Evolutionary conservation across 2,329 filamentous ascomycete genomes (phyloP).

Genomic region (Cercospora brassicicola): DNA sequence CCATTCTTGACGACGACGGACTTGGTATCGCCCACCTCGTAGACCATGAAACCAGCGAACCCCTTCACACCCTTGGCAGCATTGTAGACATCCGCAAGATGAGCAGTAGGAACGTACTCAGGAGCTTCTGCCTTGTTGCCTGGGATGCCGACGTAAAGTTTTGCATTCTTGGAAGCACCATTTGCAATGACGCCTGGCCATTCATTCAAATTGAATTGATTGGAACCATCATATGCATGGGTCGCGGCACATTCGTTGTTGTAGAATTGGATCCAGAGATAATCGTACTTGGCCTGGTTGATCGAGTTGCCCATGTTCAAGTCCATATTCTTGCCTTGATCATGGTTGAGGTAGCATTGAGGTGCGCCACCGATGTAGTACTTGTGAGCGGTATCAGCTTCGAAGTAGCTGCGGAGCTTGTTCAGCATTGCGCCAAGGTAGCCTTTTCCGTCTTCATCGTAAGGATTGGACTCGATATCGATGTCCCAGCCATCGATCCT

Average conservation of each 20-base stretch:
- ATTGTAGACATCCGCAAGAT: constrained; percentile 47
- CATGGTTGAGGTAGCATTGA: constrained; percentile 43
- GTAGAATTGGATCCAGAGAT: constrained; percentile 46
- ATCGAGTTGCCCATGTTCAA: constrained; percentile 42
- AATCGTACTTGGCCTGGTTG: constrained; percentile 41
- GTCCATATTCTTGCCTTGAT: constrained; percentile 28
- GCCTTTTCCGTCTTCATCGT: constrained; percentile 33
- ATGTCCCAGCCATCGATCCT: constrained; percentile 55
- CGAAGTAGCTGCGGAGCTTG: constrained; percentile 43
- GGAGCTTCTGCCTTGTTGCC: constrained; percentile 20
- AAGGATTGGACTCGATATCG: constrained; percentile 43
- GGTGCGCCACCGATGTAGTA: constrained; percentile 52
- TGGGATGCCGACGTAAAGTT: constrained; percentile 54
- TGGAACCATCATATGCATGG: constrained; percentile 28
- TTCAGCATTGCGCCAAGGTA: constrained; percentile 41
- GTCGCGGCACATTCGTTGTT: constrained; percentile 39
- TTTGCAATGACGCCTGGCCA: constrained; percentile 15
- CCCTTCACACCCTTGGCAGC: constrained; percentile 40
- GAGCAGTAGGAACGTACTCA: constrained; percentile 48
- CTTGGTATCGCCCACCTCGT: constrained; percentile 49
- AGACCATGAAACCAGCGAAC: constrained; percentile 60
- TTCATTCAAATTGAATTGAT: constrained; percentile 47
- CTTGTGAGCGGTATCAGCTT: constrained; percentile 32
- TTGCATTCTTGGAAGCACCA: constrained; percentile 40
- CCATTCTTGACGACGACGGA: not conserved